These are phyloP conservation scores for Globisporangium middletonii DNA, from an alignment of 352 stramenopile genomes.

Conservation along the genomic window DNA sequence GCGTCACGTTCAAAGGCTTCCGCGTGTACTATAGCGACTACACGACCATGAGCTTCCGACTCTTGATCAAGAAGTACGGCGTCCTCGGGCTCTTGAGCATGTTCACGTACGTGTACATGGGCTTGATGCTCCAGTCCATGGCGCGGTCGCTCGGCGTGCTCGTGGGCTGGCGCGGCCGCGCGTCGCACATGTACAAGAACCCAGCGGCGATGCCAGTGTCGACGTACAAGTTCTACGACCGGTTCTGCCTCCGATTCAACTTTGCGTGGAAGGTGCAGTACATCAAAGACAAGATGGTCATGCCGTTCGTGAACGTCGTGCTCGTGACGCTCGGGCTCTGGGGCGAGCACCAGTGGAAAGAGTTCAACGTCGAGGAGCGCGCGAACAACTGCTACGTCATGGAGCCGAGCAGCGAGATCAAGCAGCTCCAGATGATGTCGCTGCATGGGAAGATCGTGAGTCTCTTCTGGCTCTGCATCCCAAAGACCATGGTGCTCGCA, in stretches of 20 bases:
- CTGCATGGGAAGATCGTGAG: conserved; percentile 59
- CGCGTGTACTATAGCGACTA: conserved; percentile 38
- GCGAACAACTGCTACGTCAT: conserved; percentile 50
- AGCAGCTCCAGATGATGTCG: conserved; percentile 69
- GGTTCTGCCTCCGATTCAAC: conserved; percentile 53
- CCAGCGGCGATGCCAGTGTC: conserved; percentile 17
- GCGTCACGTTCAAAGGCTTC: conserved; percentile 3
- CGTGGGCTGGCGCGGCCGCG: conserved; percentile 28
- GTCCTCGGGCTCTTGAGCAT: conserved; percentile 29
- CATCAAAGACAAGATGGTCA: conserved; percentile 49
- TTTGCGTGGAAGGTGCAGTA: conserved; percentile 52
- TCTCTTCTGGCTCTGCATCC: conserved; percentile 58
- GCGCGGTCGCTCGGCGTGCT: conserved; percentile 27
- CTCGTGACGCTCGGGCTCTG: conserved; percentile 43
- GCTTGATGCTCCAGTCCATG: conserved; percentile 48
- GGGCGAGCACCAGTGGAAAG: conserved; percentile 38
- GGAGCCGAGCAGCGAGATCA: conserved; percentile 48
- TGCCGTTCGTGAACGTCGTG: conserved; percentile 41
- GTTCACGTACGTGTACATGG: conserved; percentile 45
- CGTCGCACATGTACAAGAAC: conserved; percentile 43
- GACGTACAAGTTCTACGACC: conserved; percentile 26
- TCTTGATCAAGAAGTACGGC: conserved; percentile 38
- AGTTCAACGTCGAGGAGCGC: conserved; percentile 53
- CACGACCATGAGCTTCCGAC: conserved; percentile 19
- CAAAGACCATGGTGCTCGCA: conserved; percentile 33